Conservation (phyloP, 257 asterid genomes). For the Forsythia viridissima region DNA sequence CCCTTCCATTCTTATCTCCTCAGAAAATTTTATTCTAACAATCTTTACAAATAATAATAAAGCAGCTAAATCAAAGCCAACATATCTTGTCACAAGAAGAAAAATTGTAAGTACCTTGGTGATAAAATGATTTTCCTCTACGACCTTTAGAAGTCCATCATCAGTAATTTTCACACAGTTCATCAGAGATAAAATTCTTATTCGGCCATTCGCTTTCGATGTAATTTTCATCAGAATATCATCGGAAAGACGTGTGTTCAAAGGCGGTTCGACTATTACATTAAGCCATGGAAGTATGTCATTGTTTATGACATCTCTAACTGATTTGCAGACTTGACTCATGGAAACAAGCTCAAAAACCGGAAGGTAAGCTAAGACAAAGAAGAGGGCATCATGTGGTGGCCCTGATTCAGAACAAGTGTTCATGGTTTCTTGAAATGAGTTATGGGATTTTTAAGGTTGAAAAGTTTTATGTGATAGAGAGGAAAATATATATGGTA, state of each 20-base stretch:
- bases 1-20: neutral
- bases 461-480: too few species aligned
- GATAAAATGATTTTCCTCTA: conserved; percentile 51
- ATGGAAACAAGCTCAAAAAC: conserved; percentile 55
- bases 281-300: conserved; percentile 76
- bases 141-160: conserved; percentile 49
- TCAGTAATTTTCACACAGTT: conserved; percentile 62
- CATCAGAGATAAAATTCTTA: conserved; percentile 51
- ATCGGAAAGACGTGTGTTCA: conserved; percentile 45
- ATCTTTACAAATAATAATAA: neutral
- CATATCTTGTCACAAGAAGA: neutral
- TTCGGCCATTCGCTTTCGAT: conserved; percentile 52
- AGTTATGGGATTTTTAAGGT: neutral
- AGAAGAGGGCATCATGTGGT: conserved; percentile 70
- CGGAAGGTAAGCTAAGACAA: conserved; percentile 63
- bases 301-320: conserved; percentile 53
- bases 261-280: conserved; percentile 52
- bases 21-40: neutral
- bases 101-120: conserved; percentile 41
- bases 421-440: neutral
- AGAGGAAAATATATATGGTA: too few species aligned
- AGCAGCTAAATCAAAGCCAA: neutral
- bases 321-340: conserved; percentile 62
- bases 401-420: conserved; percentile 17
- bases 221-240: conserved; percentile 47